Conservation (phyloP, 768 basidiomycete genomes). For the Boletus huronensis region DNA sequence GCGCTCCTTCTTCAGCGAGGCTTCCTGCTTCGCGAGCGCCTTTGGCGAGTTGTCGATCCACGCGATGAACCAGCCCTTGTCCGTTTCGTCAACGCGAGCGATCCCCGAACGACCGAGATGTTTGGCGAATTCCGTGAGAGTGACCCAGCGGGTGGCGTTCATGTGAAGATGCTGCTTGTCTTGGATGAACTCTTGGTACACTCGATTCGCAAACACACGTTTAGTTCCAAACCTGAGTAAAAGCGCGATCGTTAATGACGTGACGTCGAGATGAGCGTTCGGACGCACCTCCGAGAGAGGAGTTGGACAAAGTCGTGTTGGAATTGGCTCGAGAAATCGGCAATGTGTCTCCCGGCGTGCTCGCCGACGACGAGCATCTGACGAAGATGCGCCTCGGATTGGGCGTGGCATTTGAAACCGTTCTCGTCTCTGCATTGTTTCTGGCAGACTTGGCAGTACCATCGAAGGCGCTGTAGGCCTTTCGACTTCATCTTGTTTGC, state of each 20-base stretch:
- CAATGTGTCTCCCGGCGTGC: slow-evolving; percentile 86
- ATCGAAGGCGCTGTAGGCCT: slow-evolving; percentile 90
- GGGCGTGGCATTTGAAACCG: slow-evolving; percentile 94
- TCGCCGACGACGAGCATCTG: slow-evolving; percentile 98
- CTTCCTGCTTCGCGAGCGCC: slow-evolving; percentile 86
- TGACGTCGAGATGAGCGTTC: neutral
- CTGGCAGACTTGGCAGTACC: slow-evolving; percentile 99
- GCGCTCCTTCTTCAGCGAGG: slow-evolving; percentile 87
- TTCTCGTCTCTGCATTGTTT: slow-evolving; percentile 99
- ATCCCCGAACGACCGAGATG: slow-evolving; percentile 83
- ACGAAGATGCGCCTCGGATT: slow-evolving; percentile 85
- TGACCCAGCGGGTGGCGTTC: slow-evolving; percentile 98
- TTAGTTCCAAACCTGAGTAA: slow-evolving; percentile 80
- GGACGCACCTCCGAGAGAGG: slow-evolving; percentile 71
- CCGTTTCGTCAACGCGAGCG: slow-evolving; percentile 93
- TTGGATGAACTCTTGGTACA: slow-evolving; percentile 97
- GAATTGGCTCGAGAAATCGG: slow-evolving; percentile 84
- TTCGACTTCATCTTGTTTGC: slow-evolving; percentile 99
- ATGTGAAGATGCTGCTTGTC: slow-evolving; percentile 95
- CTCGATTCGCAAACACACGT: slow-evolving; percentile 89
- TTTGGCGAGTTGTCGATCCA: slow-evolving; percentile 98
- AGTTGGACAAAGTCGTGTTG: slow-evolving; percentile 90
- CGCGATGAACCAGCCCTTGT: slow-evolving; percentile 96
- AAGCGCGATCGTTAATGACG: neutral
- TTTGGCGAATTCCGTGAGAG: slow-evolving; percentile 93